These are phyloP conservation scores for Acmispon strigosus DNA, from an alignment of 306 rosid species.

Conservation along the genomic window DNA sequence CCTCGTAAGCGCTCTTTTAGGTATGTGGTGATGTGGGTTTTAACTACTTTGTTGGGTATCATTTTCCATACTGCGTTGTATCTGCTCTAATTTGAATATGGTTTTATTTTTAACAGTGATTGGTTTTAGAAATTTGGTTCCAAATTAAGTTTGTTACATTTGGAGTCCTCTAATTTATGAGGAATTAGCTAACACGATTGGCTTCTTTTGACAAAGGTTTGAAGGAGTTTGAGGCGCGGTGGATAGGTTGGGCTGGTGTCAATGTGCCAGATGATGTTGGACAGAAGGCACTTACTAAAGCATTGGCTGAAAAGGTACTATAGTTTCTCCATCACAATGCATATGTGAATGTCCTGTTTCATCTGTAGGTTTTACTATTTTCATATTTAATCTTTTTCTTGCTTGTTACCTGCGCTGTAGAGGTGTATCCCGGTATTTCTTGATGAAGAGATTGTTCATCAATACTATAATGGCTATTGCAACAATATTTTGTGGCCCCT, in stretches of 20 bases:
- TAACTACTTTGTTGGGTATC: background rate
- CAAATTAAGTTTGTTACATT: background rate
- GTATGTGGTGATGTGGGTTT: slow-evolving; percentile 24
- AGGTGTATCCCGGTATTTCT: slow-evolving; percentile 91
- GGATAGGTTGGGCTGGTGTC: slow-evolving; percentile 99
- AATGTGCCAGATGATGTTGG: slow-evolving; percentile 87
- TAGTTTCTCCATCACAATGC: background rate
- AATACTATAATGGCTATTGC: slow-evolving; percentile 93
- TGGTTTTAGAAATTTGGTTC: too few relatives aligned
- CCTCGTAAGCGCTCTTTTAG: slow-evolving; percentile 93
- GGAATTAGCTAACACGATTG: too few relatives aligned
- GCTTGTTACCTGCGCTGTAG: slow-evolving; percentile 36
- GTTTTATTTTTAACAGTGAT: too few relatives aligned
- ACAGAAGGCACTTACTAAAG: slow-evolving; percentile 57
- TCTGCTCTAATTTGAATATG: too few relatives aligned
- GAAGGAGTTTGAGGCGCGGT: slow-evolving; percentile 89
- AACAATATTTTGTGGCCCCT: slow-evolving; percentile 98
- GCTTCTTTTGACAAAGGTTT: slow-evolving; percentile 39
- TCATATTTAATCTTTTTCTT: too few relatives aligned
- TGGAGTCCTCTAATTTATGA: background rate
- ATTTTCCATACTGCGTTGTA: background rate
- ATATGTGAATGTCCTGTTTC: background rate
- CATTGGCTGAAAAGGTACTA: slow-evolving; percentile 89
- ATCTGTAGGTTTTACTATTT: too few relatives aligned
- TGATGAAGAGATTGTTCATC: slow-evolving; percentile 85